Evolutionary conservation across 495 filamentous ascomycete genomes (phyloP).

Genomic region (Aspergillus taichungensis): DNA sequence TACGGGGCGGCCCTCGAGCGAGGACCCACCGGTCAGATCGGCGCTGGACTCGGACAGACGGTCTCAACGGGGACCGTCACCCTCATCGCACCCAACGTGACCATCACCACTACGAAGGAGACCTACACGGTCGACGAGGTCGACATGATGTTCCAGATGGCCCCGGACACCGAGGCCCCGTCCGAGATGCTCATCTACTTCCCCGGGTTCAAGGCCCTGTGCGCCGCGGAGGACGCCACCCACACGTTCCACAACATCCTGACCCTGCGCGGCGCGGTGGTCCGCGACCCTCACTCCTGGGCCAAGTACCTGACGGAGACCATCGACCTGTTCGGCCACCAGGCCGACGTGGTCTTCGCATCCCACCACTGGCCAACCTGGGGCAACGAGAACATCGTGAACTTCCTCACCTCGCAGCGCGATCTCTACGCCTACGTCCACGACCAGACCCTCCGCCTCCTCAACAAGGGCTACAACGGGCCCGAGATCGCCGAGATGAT

Average conservation of each 20-base stretch:
- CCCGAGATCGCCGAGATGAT: conserved; percentile 29
- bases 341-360: conserved; percentile 14
- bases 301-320: conserved; percentile 16
- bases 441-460: conserved; percentile 23
- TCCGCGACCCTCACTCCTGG: conserved; percentile 16
- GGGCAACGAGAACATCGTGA: conserved; percentile 11
- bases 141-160: conserved; percentile 17
- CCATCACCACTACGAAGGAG: conserved; percentile 11
- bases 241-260: conserved; percentile 19
- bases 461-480: conserved; percentile 20
- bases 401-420: conserved; percentile 16
- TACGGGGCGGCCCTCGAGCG: conserved; percentile 11
- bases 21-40: conserved; percentile 10
- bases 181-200: conserved; percentile 20
- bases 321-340: conserved; percentile 6
- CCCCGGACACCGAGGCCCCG: conserved; percentile 15
- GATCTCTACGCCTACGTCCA: conserved; percentile 30
- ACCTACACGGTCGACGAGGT: conserved; percentile 11
- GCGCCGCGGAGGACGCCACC: conserved; percentile 16
- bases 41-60: conserved; percentile 12
- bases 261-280: conserved; percentile 17
- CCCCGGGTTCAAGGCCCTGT: conserved; percentile 13
- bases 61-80: conserved; percentile 8
- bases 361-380: conserved; percentile 24
- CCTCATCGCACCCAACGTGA: conserved; percentile 13